phyloP scores from a whole-genome alignment of 2,329 filamentous ascomycete species.

The Chrysoporthe cubensis region DNA sequence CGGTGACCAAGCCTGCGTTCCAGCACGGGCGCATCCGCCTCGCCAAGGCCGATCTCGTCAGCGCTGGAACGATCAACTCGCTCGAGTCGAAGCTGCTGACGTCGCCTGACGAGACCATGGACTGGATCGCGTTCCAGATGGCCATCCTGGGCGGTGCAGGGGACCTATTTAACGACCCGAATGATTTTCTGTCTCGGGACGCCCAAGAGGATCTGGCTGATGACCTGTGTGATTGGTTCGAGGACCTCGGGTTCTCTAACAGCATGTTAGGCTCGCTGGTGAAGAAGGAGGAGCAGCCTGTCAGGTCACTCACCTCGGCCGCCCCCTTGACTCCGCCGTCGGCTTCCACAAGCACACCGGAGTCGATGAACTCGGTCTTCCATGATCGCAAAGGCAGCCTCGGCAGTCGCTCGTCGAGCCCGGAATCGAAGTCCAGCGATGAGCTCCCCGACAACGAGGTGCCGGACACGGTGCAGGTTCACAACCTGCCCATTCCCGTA shows the following conservation, averaged over 20 bases:
- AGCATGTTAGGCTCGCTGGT: conserved; percentile 43
- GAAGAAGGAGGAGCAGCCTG: conserved; percentile 21
- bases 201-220: conserved; percentile 37
- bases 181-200: conserved; percentile 43
- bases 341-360: conserved; percentile 16
- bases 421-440: conserved; percentile 21
- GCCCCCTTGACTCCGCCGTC: not conserved
- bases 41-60: conserved; percentile 46
- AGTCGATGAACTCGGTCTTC: conserved; percentile 15
- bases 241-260: conserved; percentile 51
- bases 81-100: conserved; percentile 38
- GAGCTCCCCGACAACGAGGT: conserved; percentile 27
- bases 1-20: conserved; percentile 52
- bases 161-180: conserved; percentile 51
- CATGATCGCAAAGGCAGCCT: conserved; percentile 22
- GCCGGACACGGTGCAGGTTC: conserved; percentile 34
- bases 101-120: conserved; percentile 54
- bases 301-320: not conserved
- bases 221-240: conserved; percentile 56
- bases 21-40: conserved; percentile 61
- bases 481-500: conserved; percentile 45
- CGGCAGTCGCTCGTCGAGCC: conserved; percentile 20
- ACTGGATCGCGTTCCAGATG: conserved; percentile 70
- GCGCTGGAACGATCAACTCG: conserved; percentile 30
- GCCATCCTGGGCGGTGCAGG: conserved; percentile 62